Evolutionary conservation across 768 basidiomycete species (phyloP).

Genomic region (Arthromyces matolae): DNA sequence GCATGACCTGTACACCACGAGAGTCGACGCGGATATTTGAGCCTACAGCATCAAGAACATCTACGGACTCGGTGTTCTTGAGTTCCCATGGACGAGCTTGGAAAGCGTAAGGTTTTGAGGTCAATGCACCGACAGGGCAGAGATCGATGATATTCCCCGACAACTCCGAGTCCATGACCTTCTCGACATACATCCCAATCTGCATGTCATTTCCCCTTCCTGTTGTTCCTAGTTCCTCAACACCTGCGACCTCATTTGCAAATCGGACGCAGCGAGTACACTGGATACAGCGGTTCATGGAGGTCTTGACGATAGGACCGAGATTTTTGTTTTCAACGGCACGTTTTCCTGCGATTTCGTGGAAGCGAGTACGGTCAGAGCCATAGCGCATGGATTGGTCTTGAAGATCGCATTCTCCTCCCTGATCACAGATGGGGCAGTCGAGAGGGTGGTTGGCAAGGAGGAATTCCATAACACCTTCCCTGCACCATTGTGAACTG

Average conservation of each 20-base stretch:
- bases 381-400: constrained; percentile 99
- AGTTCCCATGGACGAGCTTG: constrained; percentile 97
- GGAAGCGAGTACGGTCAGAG: constrained; percentile 95
- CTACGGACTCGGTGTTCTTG: constrained; percentile 95
- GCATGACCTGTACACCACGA: constrained; percentile 94
- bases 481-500: constrained; percentile 41
- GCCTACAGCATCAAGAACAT: constrained; percentile 93
- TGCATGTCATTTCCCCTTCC: constrained; percentile 98
- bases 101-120: constrained; percentile 98
- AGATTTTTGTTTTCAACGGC: constrained; percentile 98
- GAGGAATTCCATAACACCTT: constrained; percentile 99
- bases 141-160: constrained; percentile 97
- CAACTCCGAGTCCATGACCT: constrained; percentile 95
- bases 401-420: constrained; percentile 97
- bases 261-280: constrained; percentile 99
- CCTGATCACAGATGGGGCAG: constrained; percentile 98
- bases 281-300: constrained; percentile 98
- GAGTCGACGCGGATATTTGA: constrained; percentile 97
- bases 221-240: constrained; percentile 94
- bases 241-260: constrained; percentile 98
- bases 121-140: constrained; percentile 97
- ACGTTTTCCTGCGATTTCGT: constrained; percentile 96
- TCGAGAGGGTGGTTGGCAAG: constrained; percentile 97
- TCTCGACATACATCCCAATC: constrained; percentile 97
- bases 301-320: constrained; percentile 96